Base-by-base conservation (phyloP, 2,329 filamentous ascomycete genomes). In the Trichoderma simmonsii region DNA sequence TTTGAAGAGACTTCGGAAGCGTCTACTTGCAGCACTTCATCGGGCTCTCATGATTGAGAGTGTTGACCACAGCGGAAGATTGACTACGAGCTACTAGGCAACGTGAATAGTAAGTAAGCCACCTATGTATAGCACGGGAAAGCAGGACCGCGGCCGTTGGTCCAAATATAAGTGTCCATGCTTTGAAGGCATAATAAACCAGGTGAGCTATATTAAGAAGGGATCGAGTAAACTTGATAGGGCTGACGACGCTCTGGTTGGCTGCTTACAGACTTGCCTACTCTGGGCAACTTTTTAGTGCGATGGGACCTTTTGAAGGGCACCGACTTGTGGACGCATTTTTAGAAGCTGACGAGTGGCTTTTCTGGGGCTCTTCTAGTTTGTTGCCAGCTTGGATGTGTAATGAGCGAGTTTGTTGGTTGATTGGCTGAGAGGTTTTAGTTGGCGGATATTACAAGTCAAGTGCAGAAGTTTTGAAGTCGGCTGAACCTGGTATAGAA, bases 301-400 rank as follows among this genome's bases (percentile, higher is more conserved):
- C 26, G 32, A 54, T 62, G 66, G 66, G 64, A 30, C 12, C 28
- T 21, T 24, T 26, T 59, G 21, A 21, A 51, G 24, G 24, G 21
- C 7, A 14, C 34, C 24, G 8, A 43, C 39, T 43, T n/a, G 28
- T 67, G 14, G 64, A 26, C 48, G n/a, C 32, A 34, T 70, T 63
- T 70, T 63, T 70, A 63, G 67, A 63, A 61, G 59, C 67, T 54
- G 67, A 70, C 66, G 65, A 56, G n/a, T n/a, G 26, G 5, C 26
- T 30, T 30, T 64, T 64, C 61, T 48, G 34, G 21, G 61, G 2
- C 24, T 64, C 14, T 64, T 64, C 61, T 64, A 64, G 56, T 69
- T 34, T 51, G 11, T 30, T 59, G 51, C 51, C 56, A 28, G 39
- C 0, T 1, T 43, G 39, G 39, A 43, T n/a, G 36, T 67, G 54